phyloP scores from a whole-genome alignment of 768 basidiomycete species.

The Suillus subluteus region DNA sequence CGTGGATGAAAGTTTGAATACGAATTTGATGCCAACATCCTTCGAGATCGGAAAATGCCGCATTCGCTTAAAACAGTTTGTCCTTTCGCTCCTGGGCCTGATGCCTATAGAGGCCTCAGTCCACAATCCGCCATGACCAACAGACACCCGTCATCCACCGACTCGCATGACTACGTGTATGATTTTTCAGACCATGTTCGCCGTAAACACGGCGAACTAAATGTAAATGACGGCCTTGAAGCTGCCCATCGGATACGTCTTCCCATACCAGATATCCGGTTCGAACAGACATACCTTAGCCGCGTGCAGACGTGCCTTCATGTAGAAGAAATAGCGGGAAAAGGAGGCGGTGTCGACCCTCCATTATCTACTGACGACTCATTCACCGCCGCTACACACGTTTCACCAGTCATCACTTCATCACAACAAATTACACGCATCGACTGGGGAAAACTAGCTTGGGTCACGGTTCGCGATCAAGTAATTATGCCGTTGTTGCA shows the following conservation, averaged over 20 bases:
- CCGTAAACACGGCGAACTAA: conserved; percentile 16
- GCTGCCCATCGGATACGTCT: conserved; percentile 39
- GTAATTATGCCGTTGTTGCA: conserved; percentile 69
- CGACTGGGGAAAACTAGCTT: conserved; percentile 61
- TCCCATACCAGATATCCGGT: conserved; percentile 78
- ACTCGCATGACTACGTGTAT: conserved; percentile 24
- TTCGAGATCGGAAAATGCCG: conserved; percentile 2
- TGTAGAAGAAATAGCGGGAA: conserved; percentile 32
- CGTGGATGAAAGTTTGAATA: background rate
- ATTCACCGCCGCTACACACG: conserved; percentile 24
- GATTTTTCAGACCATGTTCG: conserved; percentile 24
- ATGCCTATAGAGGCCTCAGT: background rate
- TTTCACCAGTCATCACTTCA: conserved; percentile 32
- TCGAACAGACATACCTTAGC: conserved; percentile 71
- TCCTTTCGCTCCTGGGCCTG: background rate
- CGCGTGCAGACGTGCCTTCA: conserved; percentile 59
- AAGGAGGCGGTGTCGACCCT: conserved; percentile 28
- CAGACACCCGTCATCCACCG: conserved; percentile 14
- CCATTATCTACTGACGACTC: conserved; percentile 20
- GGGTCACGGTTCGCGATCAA: conserved; percentile 71
- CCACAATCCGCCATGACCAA: conserved; percentile 25
- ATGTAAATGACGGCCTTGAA: conserved; percentile 18
- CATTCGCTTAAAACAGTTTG: background rate
- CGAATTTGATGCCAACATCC: background rate
- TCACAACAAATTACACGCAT: conserved; percentile 45